Percentiles rank a stretch among this genome's conserved stretches.
phyloP scores from a whole-genome alignment of 2,329 filamentous ascomycete species.

The Diaporthe aspalathi region DNA sequence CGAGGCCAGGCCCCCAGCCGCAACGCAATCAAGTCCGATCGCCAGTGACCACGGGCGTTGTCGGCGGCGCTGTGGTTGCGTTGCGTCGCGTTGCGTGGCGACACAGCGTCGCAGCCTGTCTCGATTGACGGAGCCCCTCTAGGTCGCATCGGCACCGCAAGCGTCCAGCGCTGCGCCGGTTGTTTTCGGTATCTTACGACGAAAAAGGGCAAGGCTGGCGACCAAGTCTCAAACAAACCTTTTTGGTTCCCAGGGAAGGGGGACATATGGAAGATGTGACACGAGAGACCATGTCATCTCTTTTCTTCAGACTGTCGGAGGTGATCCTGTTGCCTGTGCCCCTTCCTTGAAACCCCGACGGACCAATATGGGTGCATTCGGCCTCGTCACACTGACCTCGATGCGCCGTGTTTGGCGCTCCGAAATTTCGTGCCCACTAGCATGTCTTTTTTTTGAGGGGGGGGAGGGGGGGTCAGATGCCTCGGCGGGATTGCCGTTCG shows the following conservation, averaged over 20 bases:
- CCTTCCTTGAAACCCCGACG: constrained; percentile 25
- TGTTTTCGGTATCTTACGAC: constrained; percentile 27
- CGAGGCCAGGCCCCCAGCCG: constrained; percentile 33
- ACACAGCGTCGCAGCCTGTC: constrained; percentile 30
- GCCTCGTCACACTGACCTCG: constrained; percentile 34
- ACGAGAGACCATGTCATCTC: constrained; percentile 30
- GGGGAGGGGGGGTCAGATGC: constrained; percentile 31
- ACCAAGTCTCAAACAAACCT: constrained; percentile 30
- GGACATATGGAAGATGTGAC: constrained; percentile 11
- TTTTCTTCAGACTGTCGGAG: constrained; percentile 30
- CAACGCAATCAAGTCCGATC: constrained; percentile 35
- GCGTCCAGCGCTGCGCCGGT: constrained; percentile 19
- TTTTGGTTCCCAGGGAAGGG: constrained; percentile 2
- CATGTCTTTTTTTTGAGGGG: constrained; percentile 26
- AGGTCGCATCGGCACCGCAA: constrained; percentile 20
- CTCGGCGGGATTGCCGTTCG: constrained; percentile 38
- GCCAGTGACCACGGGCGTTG: constrained; percentile 29
- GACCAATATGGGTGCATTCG: constrained; percentile 31
- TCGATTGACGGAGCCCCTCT: constrained; percentile 34
- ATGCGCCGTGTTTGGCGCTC: constrained; percentile 28
- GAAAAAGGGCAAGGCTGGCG: constrained; percentile 25
- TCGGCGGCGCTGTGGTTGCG: constrained; percentile 19
- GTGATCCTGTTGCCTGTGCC: constrained; percentile 28
- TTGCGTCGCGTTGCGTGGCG: constrained; percentile 30
- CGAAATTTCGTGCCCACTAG: constrained; percentile 34